Base-by-base conservation (phyloP, 371 early-diverging fungal species). In the Cokeromyces recurvatus region DNA sequence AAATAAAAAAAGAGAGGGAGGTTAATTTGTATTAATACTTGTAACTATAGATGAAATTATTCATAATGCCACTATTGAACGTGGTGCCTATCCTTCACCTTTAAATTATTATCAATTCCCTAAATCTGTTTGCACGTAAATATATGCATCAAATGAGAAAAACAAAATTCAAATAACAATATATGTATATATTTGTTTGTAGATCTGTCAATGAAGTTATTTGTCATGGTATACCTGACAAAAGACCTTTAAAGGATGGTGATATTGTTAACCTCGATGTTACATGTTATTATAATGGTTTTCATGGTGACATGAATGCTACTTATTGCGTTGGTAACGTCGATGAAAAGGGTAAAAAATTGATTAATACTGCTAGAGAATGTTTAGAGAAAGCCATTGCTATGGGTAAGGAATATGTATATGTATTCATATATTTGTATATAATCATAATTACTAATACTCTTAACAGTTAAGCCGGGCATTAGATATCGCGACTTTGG, bases 221-320 rank as follows among this genome's bases (percentile, higher is more conserved):
- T 55, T 90, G 90, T 43, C 91, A 89, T 61, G 94, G 96, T 36
- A 92, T 96, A 49, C 97, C 96, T 2, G 97, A 96, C 63, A 55
- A 78, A 41, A 89, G 93, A 43, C 78, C 74, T 32, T 64, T 98
- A 23, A 70, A 82, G 50, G 95, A 96, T 46, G 95, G 96, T 35
- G 97, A 98, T 64, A 87, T 95, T 49, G 64, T 92, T 41, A 97
- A 98, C 66, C 55, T 97, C 32, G 98, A 97, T 64, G 84, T 97
- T 10, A 79, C 85, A 5, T 75, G 89, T 32, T 95, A 78, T 68
- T 77, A 87, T 52, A 77, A 87, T 47, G 97, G 94, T 3, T 95
- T 87, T 79, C 97, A 98, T 55, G 86, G 86, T 22, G 98, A 98
- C 66, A 59, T 90, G 46, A 94, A 95, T 57, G 90, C 83, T 38